These are phyloP conservation scores for Pleoardoris graminearum DNA, from an alignment of 2,329 filamentous ascomycete genomes.

Conservation along the genomic window DNA sequence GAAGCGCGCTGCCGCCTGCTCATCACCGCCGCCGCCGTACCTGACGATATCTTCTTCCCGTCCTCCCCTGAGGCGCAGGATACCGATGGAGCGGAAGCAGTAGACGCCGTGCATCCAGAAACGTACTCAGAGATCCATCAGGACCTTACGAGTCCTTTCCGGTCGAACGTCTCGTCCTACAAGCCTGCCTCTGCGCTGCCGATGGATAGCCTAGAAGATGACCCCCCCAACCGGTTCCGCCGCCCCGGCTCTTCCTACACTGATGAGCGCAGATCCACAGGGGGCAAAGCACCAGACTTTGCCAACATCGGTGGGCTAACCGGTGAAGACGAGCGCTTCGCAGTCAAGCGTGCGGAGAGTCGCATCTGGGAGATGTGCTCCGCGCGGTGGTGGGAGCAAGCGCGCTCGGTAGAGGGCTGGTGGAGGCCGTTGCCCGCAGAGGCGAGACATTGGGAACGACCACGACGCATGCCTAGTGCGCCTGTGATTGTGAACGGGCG, in stretches of 20 bases:
- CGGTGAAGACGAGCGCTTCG: slow-evolving; percentile 80
- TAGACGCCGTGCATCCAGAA: slow-evolving; percentile 65
- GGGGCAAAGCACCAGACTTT: slow-evolving; percentile 59
- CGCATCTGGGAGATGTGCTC: slow-evolving; percentile 84
- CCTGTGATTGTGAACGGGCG: neutral
- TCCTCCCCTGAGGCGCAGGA: neutral
- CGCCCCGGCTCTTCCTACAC: slow-evolving; percentile 28
- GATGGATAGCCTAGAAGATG: slow-evolving; percentile 54
- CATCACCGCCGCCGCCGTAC: slow-evolving; percentile 67
- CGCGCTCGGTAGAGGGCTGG: slow-evolving; percentile 64
- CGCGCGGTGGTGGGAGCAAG: slow-evolving; percentile 68
- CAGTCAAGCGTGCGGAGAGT: slow-evolving; percentile 75
- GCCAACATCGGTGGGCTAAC: slow-evolving; percentile 69
- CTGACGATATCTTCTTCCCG: slow-evolving; percentile 79
- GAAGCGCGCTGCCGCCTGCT: slow-evolving; percentile 79
- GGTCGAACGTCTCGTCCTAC: slow-evolving; percentile 76
- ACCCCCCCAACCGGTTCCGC: slow-evolving; percentile 50
- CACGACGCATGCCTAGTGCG: neutral
- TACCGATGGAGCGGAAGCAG: slow-evolving; percentile 20
- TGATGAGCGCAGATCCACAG: slow-evolving; percentile 28
- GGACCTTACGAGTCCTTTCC: slow-evolving; percentile 74
- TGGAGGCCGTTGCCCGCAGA: slow-evolving; percentile 68
- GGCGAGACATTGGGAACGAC: slow-evolving; percentile 67
- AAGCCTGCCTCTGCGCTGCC: slow-evolving; percentile 45
- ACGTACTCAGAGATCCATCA: slow-evolving; percentile 76